Conservation (phyloP, 2,329 filamentous ascomycete species). For the Fusarium acutatum region DNA sequence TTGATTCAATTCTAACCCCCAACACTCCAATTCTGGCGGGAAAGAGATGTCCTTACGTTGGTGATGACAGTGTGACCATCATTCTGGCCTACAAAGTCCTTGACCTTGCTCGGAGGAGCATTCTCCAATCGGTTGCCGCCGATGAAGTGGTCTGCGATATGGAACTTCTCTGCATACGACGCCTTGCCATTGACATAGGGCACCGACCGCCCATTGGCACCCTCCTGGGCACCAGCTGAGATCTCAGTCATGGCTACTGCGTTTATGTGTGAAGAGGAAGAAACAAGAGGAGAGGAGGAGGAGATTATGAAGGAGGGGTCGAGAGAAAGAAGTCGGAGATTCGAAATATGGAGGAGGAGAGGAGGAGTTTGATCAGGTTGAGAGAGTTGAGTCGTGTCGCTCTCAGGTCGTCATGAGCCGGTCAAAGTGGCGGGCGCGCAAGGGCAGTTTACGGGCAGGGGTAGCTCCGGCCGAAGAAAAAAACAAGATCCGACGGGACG, state of each 20-base stretch:
- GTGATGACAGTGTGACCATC: constrained; percentile 98
- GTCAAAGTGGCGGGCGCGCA: constrained; percentile 27
- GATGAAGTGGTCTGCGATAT: constrained; percentile 92
- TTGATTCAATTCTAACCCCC: neutral
- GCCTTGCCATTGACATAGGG: constrained; percentile 65
- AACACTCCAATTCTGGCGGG: neutral
- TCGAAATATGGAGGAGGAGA: constrained; percentile 18
- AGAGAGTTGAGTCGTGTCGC: constrained; percentile 25
- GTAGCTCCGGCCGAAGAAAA: constrained; percentile 41
- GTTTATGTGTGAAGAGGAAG: constrained; percentile 32
- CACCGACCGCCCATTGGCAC: constrained; percentile 58
- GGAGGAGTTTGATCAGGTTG: constrained; percentile 24
- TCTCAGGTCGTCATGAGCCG: constrained; percentile 44
- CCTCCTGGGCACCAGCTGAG: constrained; percentile 50
- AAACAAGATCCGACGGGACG: constrained; percentile 14
- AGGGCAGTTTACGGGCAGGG: constrained; percentile 32
- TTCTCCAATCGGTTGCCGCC: constrained; percentile 88
- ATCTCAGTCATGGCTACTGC: constrained; percentile 58
- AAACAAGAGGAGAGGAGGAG: constrained; percentile 6
- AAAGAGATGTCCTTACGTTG: constrained; percentile 71
- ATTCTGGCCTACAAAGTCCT: constrained; percentile 91
- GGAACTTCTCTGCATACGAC: constrained; percentile 82
- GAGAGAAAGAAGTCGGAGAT: constrained; percentile 16
- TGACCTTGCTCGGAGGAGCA: constrained; percentile 85
- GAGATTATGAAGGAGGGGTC: constrained; percentile 27